A percentile compares a stretch with the other conserved stretches of the same genome.
These are phyloP conservation scores for Boletus pseudopeckii DNA, from an alignment of 768 basidiomycete species.

Conservation along the genomic window DNA sequence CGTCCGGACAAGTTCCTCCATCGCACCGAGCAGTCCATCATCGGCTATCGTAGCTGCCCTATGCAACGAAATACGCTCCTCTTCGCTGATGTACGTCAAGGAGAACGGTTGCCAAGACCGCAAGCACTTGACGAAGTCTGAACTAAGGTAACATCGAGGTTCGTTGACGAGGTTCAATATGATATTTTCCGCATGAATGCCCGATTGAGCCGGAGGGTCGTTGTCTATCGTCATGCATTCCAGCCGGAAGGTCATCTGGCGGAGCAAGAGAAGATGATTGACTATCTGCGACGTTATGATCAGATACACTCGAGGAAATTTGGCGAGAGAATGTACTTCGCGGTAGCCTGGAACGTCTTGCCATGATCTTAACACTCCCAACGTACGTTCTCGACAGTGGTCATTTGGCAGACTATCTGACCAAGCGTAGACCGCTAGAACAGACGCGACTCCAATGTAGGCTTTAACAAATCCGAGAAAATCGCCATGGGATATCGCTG, in stretches of 20 bases:
- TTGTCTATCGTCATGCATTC: slow-evolving; percentile 69
- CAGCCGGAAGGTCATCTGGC: slow-evolving; percentile 68
- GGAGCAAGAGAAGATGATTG: slow-evolving; percentile 67
- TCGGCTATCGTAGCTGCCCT: slow-evolving; percentile 66
- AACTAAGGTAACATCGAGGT: slow-evolving; percentile 56
- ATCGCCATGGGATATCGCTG: slow-evolving; percentile 44
- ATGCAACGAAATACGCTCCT: slow-evolving; percentile 55
- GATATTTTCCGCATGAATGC: slow-evolving; percentile 67
- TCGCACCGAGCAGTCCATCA: slow-evolving; percentile 58
- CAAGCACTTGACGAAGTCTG: slow-evolving; percentile 57
- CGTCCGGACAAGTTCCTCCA: slow-evolving; percentile 51
- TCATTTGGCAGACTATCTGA: slow-evolving; percentile 71
- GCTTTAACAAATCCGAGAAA: slow-evolving; percentile 66
- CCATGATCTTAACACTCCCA: slow-evolving; percentile 49
- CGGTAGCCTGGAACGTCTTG: slow-evolving; percentile 60
- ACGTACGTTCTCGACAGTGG: slow-evolving; percentile 57
- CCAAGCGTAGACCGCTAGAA: slow-evolving; percentile 75
- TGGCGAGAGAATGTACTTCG: slow-evolving; percentile 45
- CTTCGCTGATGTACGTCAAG: slow-evolving; percentile 57
- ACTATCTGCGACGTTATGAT: slow-evolving; percentile 50
- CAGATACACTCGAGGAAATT: slow-evolving; percentile 16
- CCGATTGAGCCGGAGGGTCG: slow-evolving; percentile 57
- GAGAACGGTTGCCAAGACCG: slow-evolving; percentile 60
- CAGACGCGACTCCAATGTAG: slow-evolving; percentile 61
- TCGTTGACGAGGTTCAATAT: slow-evolving; percentile 57